These are phyloP conservation scores for Eucalyptus rudis DNA, from an alignment of 345 rosid genomes.

Conservation along the genomic window DNA sequence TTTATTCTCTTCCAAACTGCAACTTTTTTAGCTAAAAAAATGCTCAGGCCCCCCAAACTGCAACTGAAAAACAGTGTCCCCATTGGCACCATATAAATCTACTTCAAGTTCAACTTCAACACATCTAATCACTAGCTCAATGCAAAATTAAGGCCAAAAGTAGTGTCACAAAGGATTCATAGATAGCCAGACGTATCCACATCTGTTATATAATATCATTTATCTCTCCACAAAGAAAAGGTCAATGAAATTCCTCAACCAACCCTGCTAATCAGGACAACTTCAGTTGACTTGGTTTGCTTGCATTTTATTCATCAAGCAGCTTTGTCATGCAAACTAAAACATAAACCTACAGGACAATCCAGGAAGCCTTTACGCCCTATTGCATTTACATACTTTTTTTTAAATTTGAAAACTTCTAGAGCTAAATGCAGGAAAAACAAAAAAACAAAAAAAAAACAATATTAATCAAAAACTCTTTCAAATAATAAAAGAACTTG, in stretches of 20 bases:
- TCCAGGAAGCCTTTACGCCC: background rate
- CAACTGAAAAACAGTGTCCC: background rate
- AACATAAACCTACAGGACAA: background rate
- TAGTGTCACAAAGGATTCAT: background rate
- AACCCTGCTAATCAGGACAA: background rate
- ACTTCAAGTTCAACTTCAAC: background rate
- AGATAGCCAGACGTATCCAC: background rate
- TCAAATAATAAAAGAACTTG: conserved; percentile 13
- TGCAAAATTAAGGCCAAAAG: background rate
- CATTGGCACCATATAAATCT: background rate
- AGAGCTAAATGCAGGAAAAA: background rate
- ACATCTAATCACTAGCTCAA: background rate
- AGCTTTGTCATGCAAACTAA: background rate
- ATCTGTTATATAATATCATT: background rate
- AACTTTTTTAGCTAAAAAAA: background rate
- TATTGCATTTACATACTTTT: background rate
- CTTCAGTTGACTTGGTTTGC: background rate
- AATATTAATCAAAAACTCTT: conserved; percentile 6
- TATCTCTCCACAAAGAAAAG: background rate
- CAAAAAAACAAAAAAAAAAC: background rate
- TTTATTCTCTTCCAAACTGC: background rate
- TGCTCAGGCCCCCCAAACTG: background rate
- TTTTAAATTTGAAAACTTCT: background rate
- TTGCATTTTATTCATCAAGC: background rate
- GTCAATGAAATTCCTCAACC: background rate